Percentiles rank a stretch among this genome's conserved stretches.
These are phyloP conservation scores for Panellus pusillus DNA, from an alignment of 768 basidiomycete species.

Conservation along the genomic window DNA sequence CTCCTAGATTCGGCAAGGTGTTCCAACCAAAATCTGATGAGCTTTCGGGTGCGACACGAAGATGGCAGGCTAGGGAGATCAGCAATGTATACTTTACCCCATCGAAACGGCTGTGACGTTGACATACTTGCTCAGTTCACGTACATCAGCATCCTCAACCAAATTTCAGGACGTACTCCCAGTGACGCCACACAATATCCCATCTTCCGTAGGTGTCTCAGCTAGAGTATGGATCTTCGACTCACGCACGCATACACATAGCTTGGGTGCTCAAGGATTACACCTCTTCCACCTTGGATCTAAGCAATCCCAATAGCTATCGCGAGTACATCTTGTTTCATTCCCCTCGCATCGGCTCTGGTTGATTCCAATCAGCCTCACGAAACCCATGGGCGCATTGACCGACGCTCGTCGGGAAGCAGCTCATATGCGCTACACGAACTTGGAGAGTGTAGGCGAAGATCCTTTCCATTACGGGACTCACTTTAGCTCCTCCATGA, in stretches of 20 bases:
- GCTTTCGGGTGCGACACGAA: conserved; percentile 67
- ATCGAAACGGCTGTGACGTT: neutral
- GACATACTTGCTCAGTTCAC: conserved; percentile 58
- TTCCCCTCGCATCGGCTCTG: neutral
- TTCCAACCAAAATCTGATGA: conserved; percentile 57
- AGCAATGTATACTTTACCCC: conserved; percentile 66
- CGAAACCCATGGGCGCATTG: conserved; percentile 89
- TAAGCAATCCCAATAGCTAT: conserved; percentile 60
- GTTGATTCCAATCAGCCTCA: conserved; percentile 49
- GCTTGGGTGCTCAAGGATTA: conserved; percentile 93
- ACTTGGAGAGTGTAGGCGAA: conserved; percentile 78
- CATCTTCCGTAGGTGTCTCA: conserved; percentile 66
- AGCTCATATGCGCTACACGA: conserved; percentile 72
- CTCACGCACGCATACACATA: conserved; percentile 28
- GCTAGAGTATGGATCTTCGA: neutral
- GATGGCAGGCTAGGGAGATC: conserved; percentile 89
- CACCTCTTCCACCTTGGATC: conserved; percentile 63
- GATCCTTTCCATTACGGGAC: conserved; percentile 92
- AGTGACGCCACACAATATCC: conserved; percentile 96
- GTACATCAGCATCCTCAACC: conserved; percentile 86
- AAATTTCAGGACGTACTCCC: conserved; percentile 89
- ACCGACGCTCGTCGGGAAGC: conserved; percentile 73
- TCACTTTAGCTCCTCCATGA: conserved; percentile 97
- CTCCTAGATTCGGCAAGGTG: conserved; percentile 55
- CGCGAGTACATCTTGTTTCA: conserved; percentile 59